Evolutionary conservation across 1,139 yeast genomes (phyloP).

Genomic region (Tardiomyces digboiensis): DNA sequence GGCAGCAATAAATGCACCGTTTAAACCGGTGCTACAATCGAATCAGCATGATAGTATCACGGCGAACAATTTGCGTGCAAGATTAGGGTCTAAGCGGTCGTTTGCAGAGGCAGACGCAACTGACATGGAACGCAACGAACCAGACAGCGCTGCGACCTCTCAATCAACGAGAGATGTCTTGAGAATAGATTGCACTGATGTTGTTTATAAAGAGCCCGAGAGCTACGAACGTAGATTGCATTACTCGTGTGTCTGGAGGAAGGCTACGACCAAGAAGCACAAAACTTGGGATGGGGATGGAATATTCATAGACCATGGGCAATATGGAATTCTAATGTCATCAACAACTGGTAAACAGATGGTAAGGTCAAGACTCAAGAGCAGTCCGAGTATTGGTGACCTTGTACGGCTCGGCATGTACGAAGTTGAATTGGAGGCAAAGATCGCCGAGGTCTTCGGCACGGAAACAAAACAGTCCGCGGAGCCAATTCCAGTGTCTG

Average conservation of each 20-base stretch:
- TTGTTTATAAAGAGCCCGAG: no score
- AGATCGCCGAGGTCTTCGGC: no score
- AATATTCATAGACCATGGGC: conserved; percentile 27
- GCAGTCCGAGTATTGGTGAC: conserved; percentile 30
- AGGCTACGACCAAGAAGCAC: conserved; percentile 63
- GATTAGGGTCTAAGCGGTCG: no score
- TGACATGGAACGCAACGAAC: no score
- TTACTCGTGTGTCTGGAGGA: conserved; percentile 56
- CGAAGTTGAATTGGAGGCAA: conserved; percentile 10
- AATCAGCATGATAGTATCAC: no score
- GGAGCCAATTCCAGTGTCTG: background rate
- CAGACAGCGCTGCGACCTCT: no score
- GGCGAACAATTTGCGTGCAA: no score
- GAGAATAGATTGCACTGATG: no score
- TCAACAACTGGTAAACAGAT: conserved; percentile 15
- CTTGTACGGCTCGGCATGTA: conserved; percentile 4
- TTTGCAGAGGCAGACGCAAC: background rate
- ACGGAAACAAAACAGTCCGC: no score
- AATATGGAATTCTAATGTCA: conserved; percentile 13
- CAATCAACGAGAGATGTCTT: no score
- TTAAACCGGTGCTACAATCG: background rate
- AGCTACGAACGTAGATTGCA: no score
- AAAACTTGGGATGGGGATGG: conserved; percentile 98
- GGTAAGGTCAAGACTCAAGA: conserved; percentile 14
- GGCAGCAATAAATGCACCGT: background rate